These are phyloP conservation scores for Macroventuria anomochaeta DNA, from an alignment of 2,329 filamentous ascomycete species.

Conservation along the genomic window DNA sequence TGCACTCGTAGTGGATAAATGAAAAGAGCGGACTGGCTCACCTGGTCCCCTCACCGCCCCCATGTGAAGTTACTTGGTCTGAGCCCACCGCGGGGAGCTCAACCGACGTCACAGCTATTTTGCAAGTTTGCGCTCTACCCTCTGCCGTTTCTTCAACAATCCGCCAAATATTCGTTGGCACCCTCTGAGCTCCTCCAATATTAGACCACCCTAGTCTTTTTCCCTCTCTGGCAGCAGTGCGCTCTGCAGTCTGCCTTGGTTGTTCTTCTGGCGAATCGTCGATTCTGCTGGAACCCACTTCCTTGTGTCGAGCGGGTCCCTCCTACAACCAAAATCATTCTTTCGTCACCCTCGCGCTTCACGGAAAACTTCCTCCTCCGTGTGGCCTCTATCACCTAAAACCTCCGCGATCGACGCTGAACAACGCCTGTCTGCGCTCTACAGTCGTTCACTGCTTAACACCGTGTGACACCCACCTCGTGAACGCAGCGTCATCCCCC, in stretches of 20 bases:
- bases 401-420: conserved; percentile 3
- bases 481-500: conserved; percentile 1
- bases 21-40: conserved; percentile 1
- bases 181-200: conserved; percentile 8
- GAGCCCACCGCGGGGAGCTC: conserved; percentile 14
- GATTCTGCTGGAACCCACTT: conserved; percentile 40
- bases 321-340: conserved; percentile 36
- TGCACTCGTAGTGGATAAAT: conserved; percentile 4
- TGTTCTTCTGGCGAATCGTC: conserved; percentile 23
- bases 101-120: conserved; percentile 17
- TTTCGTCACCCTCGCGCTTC: conserved; percentile 37
- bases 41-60: conserved; percentile 16
- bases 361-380: conserved; percentile 3
- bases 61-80: conserved; percentile 11
- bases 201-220: conserved; percentile 20
- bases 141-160: conserved; percentile 12
- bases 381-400: conserved; percentile 3
- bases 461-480: background rate
- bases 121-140: conserved; percentile 13
- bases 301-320: conserved; percentile 29
- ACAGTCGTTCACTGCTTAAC: background rate
- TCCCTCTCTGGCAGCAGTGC: conserved; percentile 17
- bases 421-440: conserved; percentile 1
- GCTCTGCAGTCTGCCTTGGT: conserved; percentile 17
- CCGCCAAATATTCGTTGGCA: conserved; percentile 11